phyloP scores from a whole-genome alignment of 306 rosid species.

The Vachellia pachyceras region DNA sequence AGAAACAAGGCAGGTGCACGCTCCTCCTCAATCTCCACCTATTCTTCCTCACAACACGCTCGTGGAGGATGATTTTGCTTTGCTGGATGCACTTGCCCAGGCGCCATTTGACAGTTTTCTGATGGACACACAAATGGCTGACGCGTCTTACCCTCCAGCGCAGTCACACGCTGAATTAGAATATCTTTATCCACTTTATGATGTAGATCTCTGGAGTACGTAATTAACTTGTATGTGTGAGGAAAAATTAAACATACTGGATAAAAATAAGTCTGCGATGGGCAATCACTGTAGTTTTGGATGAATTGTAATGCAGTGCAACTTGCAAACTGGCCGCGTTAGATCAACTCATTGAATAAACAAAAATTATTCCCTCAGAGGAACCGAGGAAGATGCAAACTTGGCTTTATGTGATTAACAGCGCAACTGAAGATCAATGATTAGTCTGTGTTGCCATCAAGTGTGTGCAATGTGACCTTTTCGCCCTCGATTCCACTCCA shows the following conservation, averaged over 20 bases:
- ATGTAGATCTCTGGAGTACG: slow-evolving; percentile 15
- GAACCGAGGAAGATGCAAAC: background rate
- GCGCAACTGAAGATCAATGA: background rate
- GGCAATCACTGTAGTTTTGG: background rate
- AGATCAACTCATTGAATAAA: background rate
- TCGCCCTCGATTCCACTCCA: no score
- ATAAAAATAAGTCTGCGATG: background rate
- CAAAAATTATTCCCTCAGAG: background rate
- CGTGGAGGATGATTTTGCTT: background rate
- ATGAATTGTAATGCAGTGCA: background rate
- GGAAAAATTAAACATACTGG: background rate
- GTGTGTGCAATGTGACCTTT: background rate
- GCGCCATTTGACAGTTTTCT: background rate
- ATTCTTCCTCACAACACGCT: background rate
- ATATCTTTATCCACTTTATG: background rate
- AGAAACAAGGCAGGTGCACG: background rate
- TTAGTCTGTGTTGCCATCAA: background rate
- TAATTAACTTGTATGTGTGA: background rate
- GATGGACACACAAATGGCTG: background rate
- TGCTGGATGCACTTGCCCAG: background rate
- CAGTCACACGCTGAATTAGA: slow-evolving; percentile 1
- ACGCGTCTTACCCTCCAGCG: slow-evolving; percentile 7
- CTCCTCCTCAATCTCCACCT: background rate
- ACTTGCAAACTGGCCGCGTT: background rate
- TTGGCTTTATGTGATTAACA: background rate